These are phyloP conservation scores for Sechiopsis laciniata DNA, from an alignment of 306 rosid genomes.

Conservation along the genomic window DNA sequence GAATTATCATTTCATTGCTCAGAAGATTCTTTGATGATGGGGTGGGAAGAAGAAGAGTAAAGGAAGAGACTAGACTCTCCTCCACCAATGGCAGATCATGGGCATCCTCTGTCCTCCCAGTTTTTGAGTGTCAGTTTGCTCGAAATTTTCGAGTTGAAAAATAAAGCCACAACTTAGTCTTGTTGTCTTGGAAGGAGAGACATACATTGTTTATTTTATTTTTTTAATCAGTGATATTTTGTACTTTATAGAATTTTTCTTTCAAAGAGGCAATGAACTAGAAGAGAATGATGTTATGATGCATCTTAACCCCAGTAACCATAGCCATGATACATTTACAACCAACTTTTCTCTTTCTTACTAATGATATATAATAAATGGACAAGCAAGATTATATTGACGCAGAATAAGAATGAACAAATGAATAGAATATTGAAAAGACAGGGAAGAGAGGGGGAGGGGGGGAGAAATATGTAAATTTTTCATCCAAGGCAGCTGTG, in stretches of 20 bases:
- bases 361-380: background rate
- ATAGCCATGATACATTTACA: background rate
- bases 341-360: background rate
- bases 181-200: background rate
- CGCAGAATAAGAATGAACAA: slow-evolving; percentile 1
- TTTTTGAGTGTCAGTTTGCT: slow-evolving; percentile 20
- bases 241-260: slow-evolving; percentile 7
- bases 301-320: background rate
- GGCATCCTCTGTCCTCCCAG: slow-evolving; percentile 20
- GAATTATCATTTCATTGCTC: slow-evolving; percentile 61
- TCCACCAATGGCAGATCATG: slow-evolving; percentile 2
- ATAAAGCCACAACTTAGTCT: slow-evolving; percentile 19
- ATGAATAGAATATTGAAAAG: background rate
- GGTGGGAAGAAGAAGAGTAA: slow-evolving; percentile 30
- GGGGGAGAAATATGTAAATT: too few relatives aligned
- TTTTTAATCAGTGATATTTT: background rate
- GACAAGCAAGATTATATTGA: background rate
- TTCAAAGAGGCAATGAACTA: background rate
- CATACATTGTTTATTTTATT: background rate
- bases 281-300: background rate
- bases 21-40: slow-evolving; percentile 25
- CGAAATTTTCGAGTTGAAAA: too few relatives aligned
- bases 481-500: background rate
- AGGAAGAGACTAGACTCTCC: background rate
- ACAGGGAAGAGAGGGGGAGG: too few relatives aligned